Base-by-base conservation (phyloP, 2,329 filamentous ascomycete genomes). In the Exophiala sp. region DNA sequence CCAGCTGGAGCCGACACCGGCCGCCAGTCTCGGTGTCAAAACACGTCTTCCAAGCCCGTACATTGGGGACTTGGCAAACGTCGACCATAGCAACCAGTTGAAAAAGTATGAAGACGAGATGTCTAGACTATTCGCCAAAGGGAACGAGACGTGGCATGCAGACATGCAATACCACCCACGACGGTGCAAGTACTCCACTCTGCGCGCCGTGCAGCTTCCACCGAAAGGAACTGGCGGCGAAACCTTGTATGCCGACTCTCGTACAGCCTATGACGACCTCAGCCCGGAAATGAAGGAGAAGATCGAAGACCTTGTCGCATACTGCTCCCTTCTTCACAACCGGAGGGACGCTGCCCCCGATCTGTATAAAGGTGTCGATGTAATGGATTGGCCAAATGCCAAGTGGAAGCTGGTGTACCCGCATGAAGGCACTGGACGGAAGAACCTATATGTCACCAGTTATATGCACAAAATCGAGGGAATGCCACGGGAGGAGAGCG, bases 211-310 rank as follows among this genome's bases (percentile, higher is more conserved):
- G 29, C 16, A 45, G 18, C 14, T 51, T 18, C 48, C 48, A 3
- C 48, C 48, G 2, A 21, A 29, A 6, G 48, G 48, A 10, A 43
- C 41, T 14, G 41, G 41, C 7, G 48, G 48, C 1, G 36, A 35
- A 29, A 50, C 38, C 21, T 20, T 42, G 32, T 50, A 33, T 21
- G 20, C 40, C 12, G 47, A 50, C 20, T 50, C 47, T 14, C 47
- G 47, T 10, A 35, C 47, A n/a, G 47, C 47, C 2, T 50, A 50
- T 21, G 47, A 50, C 32, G 39, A 50, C 14, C 47, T 50, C 24
- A 24, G 20, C 11, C 20, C 21, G 29, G 47, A 50, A 14, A 42
- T 33, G 38, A 42, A 43, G 20, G 24, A 32, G 18, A 40, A 41
- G 9, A 24, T 50, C 21, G 38, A 50, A 1, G 16, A 16, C n/a